Conservation (phyloP, 176 grass and related monocot genomes). For the Elymus sibiricus region DNA sequence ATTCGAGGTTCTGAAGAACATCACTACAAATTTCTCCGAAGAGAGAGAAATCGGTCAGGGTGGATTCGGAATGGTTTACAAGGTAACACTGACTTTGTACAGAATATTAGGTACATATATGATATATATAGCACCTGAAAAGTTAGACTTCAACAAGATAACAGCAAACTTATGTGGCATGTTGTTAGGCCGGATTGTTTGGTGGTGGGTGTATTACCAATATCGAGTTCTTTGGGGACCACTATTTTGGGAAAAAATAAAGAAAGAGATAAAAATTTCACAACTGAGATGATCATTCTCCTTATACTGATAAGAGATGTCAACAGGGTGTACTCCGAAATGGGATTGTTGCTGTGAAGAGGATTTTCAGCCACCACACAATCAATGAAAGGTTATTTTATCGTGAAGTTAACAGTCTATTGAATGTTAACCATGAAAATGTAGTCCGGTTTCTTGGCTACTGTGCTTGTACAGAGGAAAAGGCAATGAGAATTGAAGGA, state of each 20-base stretch:
- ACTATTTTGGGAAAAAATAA: not conserved
- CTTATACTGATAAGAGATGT: not conserved
- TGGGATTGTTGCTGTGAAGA: not conserved
- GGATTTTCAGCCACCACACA: not conserved
- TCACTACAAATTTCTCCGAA: too few relatives aligned
- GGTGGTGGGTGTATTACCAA: too few relatives aligned
- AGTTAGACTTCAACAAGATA: too few relatives aligned
- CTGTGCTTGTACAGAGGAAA: not conserved
- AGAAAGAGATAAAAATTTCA: too few relatives aligned
- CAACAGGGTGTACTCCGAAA: not conserved
- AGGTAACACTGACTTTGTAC: too few relatives aligned
- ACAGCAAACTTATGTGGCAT: too few relatives aligned
- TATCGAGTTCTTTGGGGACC: not conserved
- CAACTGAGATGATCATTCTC: too few relatives aligned
- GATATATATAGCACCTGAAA: not conserved
- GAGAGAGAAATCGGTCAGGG: too few relatives aligned
- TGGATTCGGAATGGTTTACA: too few relatives aligned
- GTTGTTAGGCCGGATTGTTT: too few relatives aligned
- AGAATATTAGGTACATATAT: too few relatives aligned
- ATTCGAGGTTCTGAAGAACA: too few relatives aligned
- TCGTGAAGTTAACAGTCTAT: not conserved
- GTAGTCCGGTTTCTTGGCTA: not conserved
- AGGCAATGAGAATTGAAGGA: not conserved
- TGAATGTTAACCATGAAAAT: not conserved
- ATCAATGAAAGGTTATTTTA: not conserved